Percentiles rank a stretch among this genome's conserved stretches.
These are phyloP conservation scores for Vaccinium myrtillus DNA, from an alignment of 148 eudicot species.

Conservation along the genomic window DNA sequence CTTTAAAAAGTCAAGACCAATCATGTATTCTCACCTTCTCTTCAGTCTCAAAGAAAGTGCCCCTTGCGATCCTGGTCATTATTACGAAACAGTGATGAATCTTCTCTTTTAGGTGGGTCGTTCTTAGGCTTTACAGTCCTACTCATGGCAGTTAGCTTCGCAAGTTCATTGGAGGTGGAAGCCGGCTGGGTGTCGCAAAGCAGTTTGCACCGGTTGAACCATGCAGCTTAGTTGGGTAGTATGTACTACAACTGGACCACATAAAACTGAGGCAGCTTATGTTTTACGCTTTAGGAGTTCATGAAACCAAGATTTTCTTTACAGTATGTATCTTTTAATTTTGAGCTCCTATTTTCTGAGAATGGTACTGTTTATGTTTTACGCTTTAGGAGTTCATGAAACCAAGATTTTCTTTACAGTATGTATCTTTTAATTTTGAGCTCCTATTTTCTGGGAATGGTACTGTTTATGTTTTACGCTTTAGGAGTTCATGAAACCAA, in stretches of 20 bases:
- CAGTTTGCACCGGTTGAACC: neutral
- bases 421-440: neutral
- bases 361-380: too few relatives aligned
- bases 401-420: neutral
- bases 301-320: neutral
- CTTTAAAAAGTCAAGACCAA: neutral
- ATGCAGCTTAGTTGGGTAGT: neutral
- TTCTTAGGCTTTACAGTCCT: neutral
- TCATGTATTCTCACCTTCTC: neutral
- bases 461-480: conserved; percentile 4
- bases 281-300: neutral
- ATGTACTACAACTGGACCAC: neutral
- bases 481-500: neutral
- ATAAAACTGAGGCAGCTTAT: neutral
- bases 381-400: neutral
- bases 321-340: neutral
- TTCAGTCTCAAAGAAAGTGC: neutral
- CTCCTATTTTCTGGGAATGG: neutral
- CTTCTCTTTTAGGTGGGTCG: too few relatives aligned
- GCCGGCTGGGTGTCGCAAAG: neutral
- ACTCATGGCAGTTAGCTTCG: neutral
- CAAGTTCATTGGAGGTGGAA: conserved; percentile 5
- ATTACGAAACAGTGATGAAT: neutral
- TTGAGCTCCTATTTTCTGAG: neutral
- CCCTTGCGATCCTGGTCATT: neutral